Evolutionary conservation across 2,329 filamentous ascomycete species (phyloP).

Genomic region (Xylaria sp.): DNA sequence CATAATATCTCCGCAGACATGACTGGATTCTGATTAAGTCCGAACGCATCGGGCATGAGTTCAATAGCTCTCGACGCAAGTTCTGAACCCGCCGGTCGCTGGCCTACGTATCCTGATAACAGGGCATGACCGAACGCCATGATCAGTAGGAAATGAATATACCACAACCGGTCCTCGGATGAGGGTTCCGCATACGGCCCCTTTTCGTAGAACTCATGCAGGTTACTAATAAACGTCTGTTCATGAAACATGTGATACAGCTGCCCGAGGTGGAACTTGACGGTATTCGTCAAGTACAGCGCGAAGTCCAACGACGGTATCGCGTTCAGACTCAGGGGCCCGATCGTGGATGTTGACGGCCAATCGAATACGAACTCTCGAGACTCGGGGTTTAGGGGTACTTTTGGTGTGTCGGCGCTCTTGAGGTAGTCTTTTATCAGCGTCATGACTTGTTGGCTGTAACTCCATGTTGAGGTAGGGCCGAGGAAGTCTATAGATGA

Average conservation of each 20-base stretch:
- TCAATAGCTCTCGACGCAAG: slow-evolving; percentile 7
- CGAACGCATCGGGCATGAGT: slow-evolving; percentile 7
- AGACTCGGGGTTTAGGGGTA: slow-evolving; percentile 2
- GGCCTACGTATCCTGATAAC: slow-evolving; percentile 1
- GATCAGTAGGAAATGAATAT: slow-evolving; percentile 4
- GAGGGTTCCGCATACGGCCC: slow-evolving; percentile 4
- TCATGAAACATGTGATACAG: slow-evolving; percentile 8
- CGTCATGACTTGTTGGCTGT: slow-evolving; percentile 3
- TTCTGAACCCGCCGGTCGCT: slow-evolving; percentile 1
- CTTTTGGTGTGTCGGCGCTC: not conserved
- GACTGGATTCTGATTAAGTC: slow-evolving; percentile 1
- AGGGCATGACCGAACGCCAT: slow-evolving; percentile 8
- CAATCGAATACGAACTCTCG: slow-evolving; percentile 1
- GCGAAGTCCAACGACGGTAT: slow-evolving; percentile 2
- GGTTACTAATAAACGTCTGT: not conserved
- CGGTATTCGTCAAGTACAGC: slow-evolving; percentile 4
- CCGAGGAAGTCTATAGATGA: not conserved
- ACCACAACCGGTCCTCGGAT: slow-evolving; percentile 1
- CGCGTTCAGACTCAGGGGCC: slow-evolving; percentile 1
- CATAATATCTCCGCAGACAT: slow-evolving; percentile 5
- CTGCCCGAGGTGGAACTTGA: slow-evolving; percentile 4
- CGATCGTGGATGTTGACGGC: not conserved
- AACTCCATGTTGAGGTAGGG: slow-evolving; percentile 6
- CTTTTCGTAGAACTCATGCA: slow-evolving; percentile 1
- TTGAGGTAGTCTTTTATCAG: slow-evolving; percentile 5